Evolutionary conservation across 2,329 filamentous ascomycete genomes (phyloP).

Genomic region (Fusarium anthophilum): DNA sequence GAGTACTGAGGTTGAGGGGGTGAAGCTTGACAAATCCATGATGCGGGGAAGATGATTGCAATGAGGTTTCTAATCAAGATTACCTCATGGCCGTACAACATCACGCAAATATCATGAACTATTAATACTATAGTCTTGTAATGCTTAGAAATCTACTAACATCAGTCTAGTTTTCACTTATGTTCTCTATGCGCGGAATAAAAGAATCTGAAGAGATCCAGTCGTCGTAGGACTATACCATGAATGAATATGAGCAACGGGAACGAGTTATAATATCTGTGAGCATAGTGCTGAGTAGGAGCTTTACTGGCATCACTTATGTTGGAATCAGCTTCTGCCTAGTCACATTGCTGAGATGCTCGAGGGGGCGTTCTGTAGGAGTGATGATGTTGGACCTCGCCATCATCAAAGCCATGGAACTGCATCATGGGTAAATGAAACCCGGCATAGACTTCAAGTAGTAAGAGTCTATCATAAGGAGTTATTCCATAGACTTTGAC

Average conservation of each 20-base stretch:
- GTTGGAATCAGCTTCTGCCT: no score
- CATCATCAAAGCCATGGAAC: background rate
- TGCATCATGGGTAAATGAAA: background rate
- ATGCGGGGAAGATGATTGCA: constrained; percentile 27
- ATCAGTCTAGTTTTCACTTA: background rate
- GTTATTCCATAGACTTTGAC: fast-evolving
- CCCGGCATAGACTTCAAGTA: background rate
- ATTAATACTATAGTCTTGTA: no score
- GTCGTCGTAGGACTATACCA: no score
- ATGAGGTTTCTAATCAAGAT: background rate
- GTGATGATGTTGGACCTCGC: background rate
- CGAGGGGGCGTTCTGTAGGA: no score
- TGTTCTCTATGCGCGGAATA: background rate
- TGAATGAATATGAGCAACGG: background rate
- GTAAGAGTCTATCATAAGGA: no score
- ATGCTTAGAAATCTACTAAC: background rate
- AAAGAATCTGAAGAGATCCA: background rate
- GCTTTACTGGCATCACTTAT: background rate
- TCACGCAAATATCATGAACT: background rate
- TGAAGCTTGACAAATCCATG: constrained; percentile 5
- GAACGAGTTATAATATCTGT: background rate
- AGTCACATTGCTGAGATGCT: background rate
- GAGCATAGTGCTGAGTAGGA: fast-evolving
- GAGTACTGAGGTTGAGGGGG: background rate
- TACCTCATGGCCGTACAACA: background rate